phyloP scores from a whole-genome alignment of 345 rosid species.

The Hibiscus mutabilis region DNA sequence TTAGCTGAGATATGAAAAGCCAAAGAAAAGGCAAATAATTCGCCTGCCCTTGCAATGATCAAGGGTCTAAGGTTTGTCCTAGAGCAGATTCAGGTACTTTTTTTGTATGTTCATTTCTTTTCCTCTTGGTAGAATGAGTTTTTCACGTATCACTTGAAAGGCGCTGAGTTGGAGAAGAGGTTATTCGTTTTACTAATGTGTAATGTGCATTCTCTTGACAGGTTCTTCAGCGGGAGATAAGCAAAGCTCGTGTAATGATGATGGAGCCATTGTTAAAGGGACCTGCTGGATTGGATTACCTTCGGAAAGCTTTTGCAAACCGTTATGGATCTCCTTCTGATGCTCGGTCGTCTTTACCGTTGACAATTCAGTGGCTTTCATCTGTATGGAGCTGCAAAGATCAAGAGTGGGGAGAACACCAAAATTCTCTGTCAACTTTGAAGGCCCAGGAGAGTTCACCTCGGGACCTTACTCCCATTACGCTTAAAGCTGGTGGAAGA shows the following conservation, averaged over 20 bases:
- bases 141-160: not conserved
- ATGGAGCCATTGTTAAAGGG: slow-evolving; percentile 82
- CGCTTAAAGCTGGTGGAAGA: slow-evolving; percentile 80
- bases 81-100: slow-evolving; percentile 73
- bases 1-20: slow-evolving; percentile 49
- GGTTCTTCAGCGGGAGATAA: slow-evolving; percentile 69
- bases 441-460: slow-evolving; percentile 34
- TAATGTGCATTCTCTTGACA: slow-evolving; percentile 16
- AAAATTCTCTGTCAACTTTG: slow-evolving; percentile 37
- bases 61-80: slow-evolving; percentile 76
- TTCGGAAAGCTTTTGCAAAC: slow-evolving; percentile 53
- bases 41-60: slow-evolving; percentile 54
- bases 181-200: not conserved
- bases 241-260: slow-evolving; percentile 62
- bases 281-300: slow-evolving; percentile 73
- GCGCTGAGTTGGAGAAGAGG: not conserved
- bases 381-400: slow-evolving; percentile 39
- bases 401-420: slow-evolving; percentile 78
- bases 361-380: slow-evolving; percentile 58
- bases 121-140: not conserved
- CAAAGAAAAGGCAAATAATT: slow-evolving; percentile 32
- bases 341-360: slow-evolving; percentile 43
- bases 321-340: slow-evolving; percentile 47
- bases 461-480: slow-evolving; percentile 39
- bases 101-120: not conserved